Percentiles rank a stretch among this genome's conserved stretches.
Evolutionary conservation across 257 asterid genomes (phyloP).

Genomic region (Primulina tabacum): DNA sequence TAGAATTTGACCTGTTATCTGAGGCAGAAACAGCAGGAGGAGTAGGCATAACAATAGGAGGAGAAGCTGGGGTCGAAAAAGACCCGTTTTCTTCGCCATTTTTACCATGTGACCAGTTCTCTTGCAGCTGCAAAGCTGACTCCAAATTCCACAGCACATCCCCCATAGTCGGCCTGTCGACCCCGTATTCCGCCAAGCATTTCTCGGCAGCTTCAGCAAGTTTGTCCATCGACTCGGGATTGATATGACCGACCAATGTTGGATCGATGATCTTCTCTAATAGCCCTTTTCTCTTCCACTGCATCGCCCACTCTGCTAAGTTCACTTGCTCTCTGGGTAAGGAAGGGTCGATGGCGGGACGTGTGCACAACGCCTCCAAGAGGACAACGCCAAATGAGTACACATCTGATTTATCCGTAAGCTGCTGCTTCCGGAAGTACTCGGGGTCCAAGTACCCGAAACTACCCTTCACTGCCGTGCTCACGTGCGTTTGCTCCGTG

Average conservation of each 20-base stretch:
- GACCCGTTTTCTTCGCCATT: constrained; percentile 37
- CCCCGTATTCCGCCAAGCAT: constrained; percentile 83
- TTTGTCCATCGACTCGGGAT: constrained; percentile 69
- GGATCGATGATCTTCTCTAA: constrained; percentile 82
- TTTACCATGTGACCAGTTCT: constrained; percentile 44
- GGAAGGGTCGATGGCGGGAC: constrained; percentile 76
- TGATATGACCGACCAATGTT: constrained; percentile 53
- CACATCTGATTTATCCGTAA: constrained; percentile 84
- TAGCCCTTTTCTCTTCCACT: constrained; percentile 81
- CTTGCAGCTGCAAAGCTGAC: constrained; percentile 80
- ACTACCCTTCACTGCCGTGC: constrained; percentile 96
- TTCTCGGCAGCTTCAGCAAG: constrained; percentile 88
- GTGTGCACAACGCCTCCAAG: constrained; percentile 70
- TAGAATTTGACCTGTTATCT: constrained; percentile 26
- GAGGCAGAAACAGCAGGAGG: background rate
- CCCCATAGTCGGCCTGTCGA: constrained; percentile 92
- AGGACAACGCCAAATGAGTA: constrained; percentile 87
- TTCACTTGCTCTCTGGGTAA: constrained; percentile 91
- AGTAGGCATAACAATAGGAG: constrained; percentile 1
- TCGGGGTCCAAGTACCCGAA: constrained; percentile 91
- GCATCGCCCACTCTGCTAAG: constrained; percentile 94
- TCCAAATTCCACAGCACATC: constrained; percentile 92
- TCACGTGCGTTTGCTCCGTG: constrained; percentile 62
- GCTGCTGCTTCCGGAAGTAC: constrained; percentile 81
- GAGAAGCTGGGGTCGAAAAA: constrained; percentile 19